Evolutionary conservation across 345 rosid species (phyloP).

Genomic region (Triadica sebifera): DNA sequence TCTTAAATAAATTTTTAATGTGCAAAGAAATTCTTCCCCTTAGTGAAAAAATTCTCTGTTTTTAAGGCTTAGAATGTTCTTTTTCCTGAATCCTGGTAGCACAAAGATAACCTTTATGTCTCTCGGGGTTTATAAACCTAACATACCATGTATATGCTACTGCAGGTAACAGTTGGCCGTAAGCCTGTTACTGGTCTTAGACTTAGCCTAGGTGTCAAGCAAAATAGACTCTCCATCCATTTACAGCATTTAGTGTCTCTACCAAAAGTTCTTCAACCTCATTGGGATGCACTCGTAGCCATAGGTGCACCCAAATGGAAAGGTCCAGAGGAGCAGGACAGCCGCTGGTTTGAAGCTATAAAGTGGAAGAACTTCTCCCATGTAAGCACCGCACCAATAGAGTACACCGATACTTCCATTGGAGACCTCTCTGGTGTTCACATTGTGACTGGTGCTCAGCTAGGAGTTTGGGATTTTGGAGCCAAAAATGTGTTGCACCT

Average conservation of each 20-base stretch:
- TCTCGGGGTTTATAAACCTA: background rate
- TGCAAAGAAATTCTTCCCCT: background rate
- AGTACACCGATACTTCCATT: constrained; percentile 73
- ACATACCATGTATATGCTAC: constrained; percentile 6
- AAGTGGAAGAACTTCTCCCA: constrained; percentile 99
- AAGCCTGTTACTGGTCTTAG: constrained; percentile 93
- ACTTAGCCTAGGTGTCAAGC: constrained; percentile 79
- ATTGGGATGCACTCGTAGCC: constrained; percentile 92
- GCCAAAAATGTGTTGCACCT: constrained; percentile 82
- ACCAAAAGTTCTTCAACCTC: constrained; percentile 91
- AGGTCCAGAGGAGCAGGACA: constrained; percentile 98
- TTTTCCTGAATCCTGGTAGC: background rate
- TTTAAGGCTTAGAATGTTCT: background rate
- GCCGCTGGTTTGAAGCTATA: constrained; percentile 97
- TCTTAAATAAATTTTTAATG: background rate
- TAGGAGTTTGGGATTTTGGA: constrained; percentile 92
- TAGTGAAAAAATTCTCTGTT: no score
- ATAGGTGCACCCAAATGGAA: constrained; percentile 98
- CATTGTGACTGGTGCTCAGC: constrained; percentile 95
- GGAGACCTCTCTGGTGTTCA: constrained; percentile 95
- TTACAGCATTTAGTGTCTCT: constrained; percentile 93
- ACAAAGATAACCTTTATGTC: background rate
- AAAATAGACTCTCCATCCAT: constrained; percentile 82
- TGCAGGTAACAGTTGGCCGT: constrained; percentile 94
- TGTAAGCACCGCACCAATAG: constrained; percentile 95